Conservation (phyloP, 2,329 filamentous ascomycete genomes). For the Colletotrichum sp. region DNA sequence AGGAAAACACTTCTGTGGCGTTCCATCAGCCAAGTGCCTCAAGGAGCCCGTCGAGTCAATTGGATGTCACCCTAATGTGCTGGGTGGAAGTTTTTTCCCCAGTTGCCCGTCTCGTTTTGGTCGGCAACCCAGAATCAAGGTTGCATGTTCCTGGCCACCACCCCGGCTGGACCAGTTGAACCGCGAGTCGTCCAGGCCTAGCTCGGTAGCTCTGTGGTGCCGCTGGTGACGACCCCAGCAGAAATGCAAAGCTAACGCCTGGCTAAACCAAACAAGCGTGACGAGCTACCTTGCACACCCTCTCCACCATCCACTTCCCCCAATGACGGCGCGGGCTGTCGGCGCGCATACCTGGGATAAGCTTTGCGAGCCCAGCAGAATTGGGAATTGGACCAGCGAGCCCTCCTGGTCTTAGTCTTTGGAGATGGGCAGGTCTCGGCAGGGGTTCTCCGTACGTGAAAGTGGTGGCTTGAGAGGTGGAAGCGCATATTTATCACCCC, state of each 20-base stretch:
- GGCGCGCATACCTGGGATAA: constrained; percentile 9
- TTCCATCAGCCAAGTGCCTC: background rate
- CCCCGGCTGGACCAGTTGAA: background rate
- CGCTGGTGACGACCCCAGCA: background rate
- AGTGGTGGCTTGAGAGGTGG: background rate
- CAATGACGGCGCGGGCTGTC: background rate
- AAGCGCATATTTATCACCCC: constrained; percentile 10
- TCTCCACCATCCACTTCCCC: background rate
- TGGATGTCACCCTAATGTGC: background rate
- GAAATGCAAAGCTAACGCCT: background rate
- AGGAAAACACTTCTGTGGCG: background rate
- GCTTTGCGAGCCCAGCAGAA: constrained; percentile 2
- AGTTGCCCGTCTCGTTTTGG: background rate
- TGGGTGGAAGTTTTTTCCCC: background rate
- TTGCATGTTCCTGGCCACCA: constrained; percentile 13
- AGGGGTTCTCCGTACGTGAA: background rate
- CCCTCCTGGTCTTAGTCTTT: background rate
- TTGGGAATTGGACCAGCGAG: background rate
- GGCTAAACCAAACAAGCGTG: background rate
- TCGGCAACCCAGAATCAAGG: background rate
- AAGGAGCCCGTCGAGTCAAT: background rate
- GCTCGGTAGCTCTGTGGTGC: background rate
- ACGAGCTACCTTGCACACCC: background rate
- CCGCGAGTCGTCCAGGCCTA: background rate
- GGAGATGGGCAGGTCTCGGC: background rate